A percentile compares a stretch with the other conserved stretches of the same genome.
Evolutionary conservation across 305 asterid species (phyloP).

Genomic region (Solanum hybrid): DNA sequence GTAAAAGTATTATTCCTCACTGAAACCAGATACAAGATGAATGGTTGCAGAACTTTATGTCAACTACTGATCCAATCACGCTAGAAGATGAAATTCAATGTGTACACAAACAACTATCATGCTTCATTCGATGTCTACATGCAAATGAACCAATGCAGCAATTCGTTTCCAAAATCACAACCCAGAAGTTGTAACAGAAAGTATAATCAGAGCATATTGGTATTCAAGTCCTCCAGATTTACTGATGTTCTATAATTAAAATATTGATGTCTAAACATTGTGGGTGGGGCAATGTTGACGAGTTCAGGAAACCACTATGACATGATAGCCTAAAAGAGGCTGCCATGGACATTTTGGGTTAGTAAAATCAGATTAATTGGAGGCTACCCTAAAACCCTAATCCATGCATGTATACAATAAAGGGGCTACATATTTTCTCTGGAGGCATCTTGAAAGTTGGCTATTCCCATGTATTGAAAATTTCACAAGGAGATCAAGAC

Average conservation of each 20-base stretch:
- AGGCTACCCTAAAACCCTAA: background rate
- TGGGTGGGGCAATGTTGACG: background rate
- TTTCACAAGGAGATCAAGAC: background rate
- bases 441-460: background rate
- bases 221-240: background rate
- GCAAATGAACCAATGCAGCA: background rate
- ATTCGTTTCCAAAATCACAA: background rate
- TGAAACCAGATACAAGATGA: background rate
- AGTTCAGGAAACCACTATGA: background rate
- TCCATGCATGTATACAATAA: background rate
- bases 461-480: background rate
- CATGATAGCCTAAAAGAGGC: background rate
- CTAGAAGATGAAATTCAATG: background rate
- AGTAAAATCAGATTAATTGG: background rate
- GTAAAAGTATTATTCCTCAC: background rate
- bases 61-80: background rate
- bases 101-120: background rate
- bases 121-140: background rate
- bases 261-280: background rate
- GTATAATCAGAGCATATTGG: background rate
- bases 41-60: background rate
- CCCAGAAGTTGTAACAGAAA: background rate
- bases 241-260: background rate
- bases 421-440: background rate
- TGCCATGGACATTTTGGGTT: background rate